Conservation (phyloP, 345 rosid genomes). For the Salix purpurea region DNA sequence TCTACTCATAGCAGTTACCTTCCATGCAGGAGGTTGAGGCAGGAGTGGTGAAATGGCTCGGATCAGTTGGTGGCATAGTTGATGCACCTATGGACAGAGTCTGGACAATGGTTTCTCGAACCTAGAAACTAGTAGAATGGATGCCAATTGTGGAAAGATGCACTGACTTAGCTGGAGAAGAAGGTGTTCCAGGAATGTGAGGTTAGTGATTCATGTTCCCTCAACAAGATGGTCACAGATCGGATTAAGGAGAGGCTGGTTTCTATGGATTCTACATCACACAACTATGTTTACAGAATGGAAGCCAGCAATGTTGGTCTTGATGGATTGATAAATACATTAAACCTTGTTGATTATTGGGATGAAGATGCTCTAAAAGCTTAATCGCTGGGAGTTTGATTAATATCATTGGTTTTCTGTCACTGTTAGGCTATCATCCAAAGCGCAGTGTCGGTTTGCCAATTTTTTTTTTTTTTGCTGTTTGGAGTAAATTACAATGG, state of each 20-base stretch:
- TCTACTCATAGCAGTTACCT: not conserved
- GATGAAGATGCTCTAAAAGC: slow-evolving; percentile 36
- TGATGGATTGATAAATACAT: slow-evolving; percentile 42
- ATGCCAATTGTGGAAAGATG: slow-evolving; percentile 55
- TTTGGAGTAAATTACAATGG: not conserved
- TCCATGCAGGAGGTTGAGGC: slow-evolving; percentile 26
- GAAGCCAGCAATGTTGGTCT: slow-evolving; percentile 53
- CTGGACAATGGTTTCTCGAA: slow-evolving; percentile 43
- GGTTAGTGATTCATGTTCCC: slow-evolving; percentile 60
- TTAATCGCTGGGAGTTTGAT: not conserved
- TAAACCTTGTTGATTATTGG: slow-evolving; percentile 41
- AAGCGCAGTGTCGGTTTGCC: not conserved
- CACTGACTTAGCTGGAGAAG: slow-evolving; percentile 41
- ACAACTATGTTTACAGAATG: slow-evolving; percentile 38
- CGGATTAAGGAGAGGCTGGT: slow-evolving; percentile 58
- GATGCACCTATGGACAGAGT: slow-evolving; percentile 42
- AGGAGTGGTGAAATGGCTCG: slow-evolving; percentile 35
- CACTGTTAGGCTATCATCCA: not conserved
- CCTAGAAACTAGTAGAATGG: slow-evolving; percentile 45
- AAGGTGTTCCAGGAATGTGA: slow-evolving; percentile 40
- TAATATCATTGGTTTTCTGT: not conserved
- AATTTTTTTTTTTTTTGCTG: not conserved
- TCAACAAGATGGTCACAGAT: slow-evolving; percentile 47
- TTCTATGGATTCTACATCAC: slow-evolving; percentile 36
- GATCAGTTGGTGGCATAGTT: slow-evolving; percentile 43